Evolutionary conservation across 108 stramenopile species (phyloP).

Genomic region (Nitzschia sp.): DNA sequence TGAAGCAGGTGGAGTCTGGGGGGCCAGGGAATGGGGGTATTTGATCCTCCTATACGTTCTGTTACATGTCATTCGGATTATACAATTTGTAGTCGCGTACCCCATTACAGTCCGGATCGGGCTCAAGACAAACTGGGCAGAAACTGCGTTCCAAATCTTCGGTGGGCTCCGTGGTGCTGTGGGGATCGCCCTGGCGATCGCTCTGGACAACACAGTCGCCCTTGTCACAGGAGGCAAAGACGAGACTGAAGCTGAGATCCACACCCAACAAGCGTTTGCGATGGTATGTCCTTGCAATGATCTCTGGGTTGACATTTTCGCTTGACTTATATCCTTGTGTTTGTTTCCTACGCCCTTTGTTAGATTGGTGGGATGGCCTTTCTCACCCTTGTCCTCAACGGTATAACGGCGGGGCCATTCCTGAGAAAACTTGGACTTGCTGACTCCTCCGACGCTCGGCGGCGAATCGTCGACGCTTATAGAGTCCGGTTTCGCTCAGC

Average conservation of each 20-base stretch:
- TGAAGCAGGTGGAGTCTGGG: constrained; percentile 40
- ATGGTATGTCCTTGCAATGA: no score
- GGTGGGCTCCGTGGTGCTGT: constrained; percentile 88
- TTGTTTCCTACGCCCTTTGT: no score
- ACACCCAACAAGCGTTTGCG: constrained; percentile 33
- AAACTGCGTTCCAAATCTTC: constrained; percentile 70
- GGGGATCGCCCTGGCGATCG: constrained; percentile 81
- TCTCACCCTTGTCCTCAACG: constrained; percentile 62
- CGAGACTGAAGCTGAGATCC: constrained; percentile 2
- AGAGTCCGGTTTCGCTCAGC: constrained; percentile 14
- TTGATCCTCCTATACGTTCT: constrained; percentile 64
- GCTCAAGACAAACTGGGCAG: constrained; percentile 45
- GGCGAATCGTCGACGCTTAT: constrained; percentile 46
- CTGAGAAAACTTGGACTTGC: constrained; percentile 58
- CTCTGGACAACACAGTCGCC: constrained; percentile 57
- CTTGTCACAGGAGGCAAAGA: constrained; percentile 13
- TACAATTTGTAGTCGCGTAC: constrained; percentile 59
- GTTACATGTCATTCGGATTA: constrained; percentile 58
- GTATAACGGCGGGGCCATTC: constrained; percentile 55
- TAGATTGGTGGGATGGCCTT: constrained; percentile 59
- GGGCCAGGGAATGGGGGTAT: constrained; percentile 64
- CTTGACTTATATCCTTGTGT: no score
- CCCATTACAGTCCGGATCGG: constrained; percentile 72
- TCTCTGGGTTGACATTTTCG: no score
- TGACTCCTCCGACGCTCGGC: constrained; percentile 51